phyloP scores from a whole-genome alignment of 257 asterid species.

The Osmanthus fragrans region DNA sequence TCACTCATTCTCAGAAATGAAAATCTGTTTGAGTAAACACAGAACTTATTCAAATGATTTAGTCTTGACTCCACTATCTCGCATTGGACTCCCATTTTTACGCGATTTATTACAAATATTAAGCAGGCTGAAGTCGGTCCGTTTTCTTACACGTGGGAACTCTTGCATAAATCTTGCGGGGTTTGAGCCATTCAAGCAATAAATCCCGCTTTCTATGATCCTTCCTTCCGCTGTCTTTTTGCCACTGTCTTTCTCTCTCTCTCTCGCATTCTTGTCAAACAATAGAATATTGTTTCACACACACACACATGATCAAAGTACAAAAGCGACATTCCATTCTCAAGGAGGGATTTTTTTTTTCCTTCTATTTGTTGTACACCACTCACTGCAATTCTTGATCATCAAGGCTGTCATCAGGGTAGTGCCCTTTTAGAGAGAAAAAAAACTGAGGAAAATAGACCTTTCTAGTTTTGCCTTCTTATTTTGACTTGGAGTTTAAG shows the following conservation, averaged over 20 bases:
- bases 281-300: neutral
- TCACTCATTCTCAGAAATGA: too few relatives aligned
- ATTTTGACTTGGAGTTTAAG: neutral
- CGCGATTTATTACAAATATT: neutral
- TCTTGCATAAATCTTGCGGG: neutral
- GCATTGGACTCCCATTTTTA: neutral
- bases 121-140: neutral
- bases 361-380: conserved; percentile 31
- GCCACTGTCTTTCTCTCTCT: neutral
- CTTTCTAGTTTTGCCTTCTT: conserved; percentile 17
- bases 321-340: conserved; percentile 24
- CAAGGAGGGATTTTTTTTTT: neutral
- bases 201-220: conserved; percentile 51
- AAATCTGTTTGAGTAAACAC: too few relatives aligned
- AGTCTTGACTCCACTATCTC: neutral
- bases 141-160: conserved; percentile 8
- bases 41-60: too few relatives aligned
- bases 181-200: conserved; percentile 60
- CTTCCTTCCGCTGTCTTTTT: conserved; percentile 29
- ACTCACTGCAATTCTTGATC: conserved; percentile 26
- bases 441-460: neutral
- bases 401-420: conserved; percentile 24
- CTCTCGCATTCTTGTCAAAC: neutral
- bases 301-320: neutral
- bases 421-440: conserved; percentile 19